Conservation (phyloP, 1,284 basidiomycete species). For the Ustilago xerochloae region DNA sequence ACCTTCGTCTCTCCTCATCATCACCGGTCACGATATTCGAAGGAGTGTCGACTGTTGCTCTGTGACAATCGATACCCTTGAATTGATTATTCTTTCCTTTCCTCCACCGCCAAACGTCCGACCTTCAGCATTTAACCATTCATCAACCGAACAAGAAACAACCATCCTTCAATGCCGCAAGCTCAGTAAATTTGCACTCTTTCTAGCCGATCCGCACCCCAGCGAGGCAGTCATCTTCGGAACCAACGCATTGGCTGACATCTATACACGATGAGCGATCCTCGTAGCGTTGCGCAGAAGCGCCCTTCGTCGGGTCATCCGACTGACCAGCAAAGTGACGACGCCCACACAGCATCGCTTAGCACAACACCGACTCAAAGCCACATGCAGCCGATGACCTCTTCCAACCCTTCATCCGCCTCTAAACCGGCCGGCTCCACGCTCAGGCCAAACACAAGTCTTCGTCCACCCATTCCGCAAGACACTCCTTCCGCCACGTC, state of each 20-base stretch:
- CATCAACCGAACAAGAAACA: no score
- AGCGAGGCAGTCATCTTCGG: background rate
- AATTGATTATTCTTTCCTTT: no score
- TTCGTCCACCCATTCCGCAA: slow-evolving; percentile 29
- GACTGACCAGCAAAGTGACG: slow-evolving; percentile 12
- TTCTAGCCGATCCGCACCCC: background rate
- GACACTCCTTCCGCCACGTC: slow-evolving; percentile 13
- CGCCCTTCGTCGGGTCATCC: slow-evolving; percentile 10
- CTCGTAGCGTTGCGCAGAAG: slow-evolving; percentile 41
- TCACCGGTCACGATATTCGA: no score
- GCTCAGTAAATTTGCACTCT: no score
- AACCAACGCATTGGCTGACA: background rate
- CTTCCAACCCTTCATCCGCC: slow-evolving; percentile 33
- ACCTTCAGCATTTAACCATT: no score
- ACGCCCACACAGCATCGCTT: slow-evolving; percentile 42
- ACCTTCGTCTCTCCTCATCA: no score
- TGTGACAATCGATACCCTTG: no score
- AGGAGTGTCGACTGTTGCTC: no score
- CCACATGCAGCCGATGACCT: slow-evolving; percentile 32
- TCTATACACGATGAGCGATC: slow-evolving; percentile 12
- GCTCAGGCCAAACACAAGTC: slow-evolving; percentile 20
- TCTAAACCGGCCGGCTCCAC: slow-evolving; percentile 22
- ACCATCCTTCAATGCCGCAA: slow-evolving; percentile 33
- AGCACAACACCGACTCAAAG: slow-evolving; percentile 55
- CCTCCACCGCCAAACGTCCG: no score